These are phyloP conservation scores for Byssoonygena ceratinophila DNA, from an alignment of 2,329 filamentous ascomycete species.

Conservation along the genomic window DNA sequence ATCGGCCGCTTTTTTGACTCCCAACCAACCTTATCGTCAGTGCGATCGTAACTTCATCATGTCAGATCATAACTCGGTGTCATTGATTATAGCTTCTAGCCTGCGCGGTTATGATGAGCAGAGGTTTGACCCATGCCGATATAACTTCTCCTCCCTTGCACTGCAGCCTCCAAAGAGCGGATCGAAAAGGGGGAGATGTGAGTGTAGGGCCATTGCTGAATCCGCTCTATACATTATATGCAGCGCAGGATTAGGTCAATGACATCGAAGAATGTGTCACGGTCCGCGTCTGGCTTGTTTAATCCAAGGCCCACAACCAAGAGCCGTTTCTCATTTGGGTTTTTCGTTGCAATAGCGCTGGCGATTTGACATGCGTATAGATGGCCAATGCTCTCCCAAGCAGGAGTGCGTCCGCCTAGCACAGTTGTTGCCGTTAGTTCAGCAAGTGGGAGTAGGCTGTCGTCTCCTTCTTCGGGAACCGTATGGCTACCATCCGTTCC, in stretches of 20 bases:
- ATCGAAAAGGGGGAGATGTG: too few species aligned
- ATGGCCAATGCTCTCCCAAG: conserved; percentile 74
- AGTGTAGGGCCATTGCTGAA: too few species aligned
- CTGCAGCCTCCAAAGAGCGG: too few species aligned
- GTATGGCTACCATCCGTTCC: conserved; percentile 31
- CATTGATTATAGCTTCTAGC: too few species aligned
- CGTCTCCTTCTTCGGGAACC: conserved; percentile 32
- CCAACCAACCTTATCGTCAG: too few species aligned
- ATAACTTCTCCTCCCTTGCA: too few species aligned
- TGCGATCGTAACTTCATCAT: too few species aligned
- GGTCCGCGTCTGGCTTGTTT: conserved; percentile 35
- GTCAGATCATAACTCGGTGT: too few species aligned
- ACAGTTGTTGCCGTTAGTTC: conserved; percentile 80
- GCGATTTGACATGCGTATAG: conserved; percentile 83
- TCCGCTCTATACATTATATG: conserved; percentile 23
- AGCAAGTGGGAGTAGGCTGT: conserved; percentile 60
- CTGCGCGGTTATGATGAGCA: too few species aligned
- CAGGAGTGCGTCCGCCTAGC: conserved; percentile 68
- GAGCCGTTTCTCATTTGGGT: conserved; percentile 51
- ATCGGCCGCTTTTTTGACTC: too few species aligned
- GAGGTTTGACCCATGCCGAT: too few species aligned
- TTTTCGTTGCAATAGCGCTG: conserved; percentile 61
- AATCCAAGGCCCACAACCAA: conserved; percentile 51
- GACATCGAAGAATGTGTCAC: conserved; percentile 35
- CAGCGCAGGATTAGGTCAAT: conserved; percentile 37